A percentile compares a stretch with the other conserved stretches of the same genome.
Conservation (phyloP, 1,139 yeast species). For the Suhomyces chickasaworum region DNA sequence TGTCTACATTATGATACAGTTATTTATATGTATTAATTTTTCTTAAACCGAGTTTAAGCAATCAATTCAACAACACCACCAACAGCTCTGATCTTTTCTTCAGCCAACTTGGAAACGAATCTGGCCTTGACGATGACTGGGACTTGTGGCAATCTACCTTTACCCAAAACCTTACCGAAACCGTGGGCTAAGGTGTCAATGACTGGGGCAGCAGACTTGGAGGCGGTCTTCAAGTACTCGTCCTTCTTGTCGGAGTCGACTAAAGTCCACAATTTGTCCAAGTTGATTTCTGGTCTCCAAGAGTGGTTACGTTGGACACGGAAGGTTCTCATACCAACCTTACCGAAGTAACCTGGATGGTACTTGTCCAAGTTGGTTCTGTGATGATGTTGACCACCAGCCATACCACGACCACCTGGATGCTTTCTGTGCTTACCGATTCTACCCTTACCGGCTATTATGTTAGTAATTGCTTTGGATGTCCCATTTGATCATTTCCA, state of each 20-base stretch:
- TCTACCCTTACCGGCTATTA: slow-evolving; percentile 99
- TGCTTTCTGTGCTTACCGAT: slow-evolving; percentile 99
- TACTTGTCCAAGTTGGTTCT: slow-evolving; percentile 99
- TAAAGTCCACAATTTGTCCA: slow-evolving; percentile 98
- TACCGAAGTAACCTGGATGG: slow-evolving; percentile 99
- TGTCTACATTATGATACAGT: slow-evolving; percentile 9
- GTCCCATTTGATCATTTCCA: neutral
- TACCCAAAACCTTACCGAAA: slow-evolving; percentile 99
- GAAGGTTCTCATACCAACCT: slow-evolving; percentile 99
- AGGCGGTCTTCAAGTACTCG: slow-evolving; percentile 83
- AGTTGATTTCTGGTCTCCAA: slow-evolving; percentile 98
- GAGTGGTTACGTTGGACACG: slow-evolving; percentile 94
- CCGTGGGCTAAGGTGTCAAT: slow-evolving; percentile 99
- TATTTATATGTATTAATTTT: slow-evolving; percentile 20
- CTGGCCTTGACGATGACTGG: slow-evolving; percentile 99
- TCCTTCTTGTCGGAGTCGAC: slow-evolving; percentile 95
- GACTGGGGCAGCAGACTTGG: slow-evolving; percentile 94
- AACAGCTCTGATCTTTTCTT: slow-evolving; percentile 99
- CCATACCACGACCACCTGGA: slow-evolving; percentile 99
- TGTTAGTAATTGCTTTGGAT: slow-evolving; percentile 33
- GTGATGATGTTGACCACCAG: slow-evolving; percentile 99
- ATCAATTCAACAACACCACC: slow-evolving; percentile 99
- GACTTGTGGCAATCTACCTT: slow-evolving; percentile 96
- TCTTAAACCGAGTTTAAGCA: slow-evolving; percentile 60
- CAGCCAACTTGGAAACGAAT: slow-evolving; percentile 98